phyloP scores from a whole-genome alignment of 1,284 basidiomycete genomes.

The Ustilago vetiveriae region DNA sequence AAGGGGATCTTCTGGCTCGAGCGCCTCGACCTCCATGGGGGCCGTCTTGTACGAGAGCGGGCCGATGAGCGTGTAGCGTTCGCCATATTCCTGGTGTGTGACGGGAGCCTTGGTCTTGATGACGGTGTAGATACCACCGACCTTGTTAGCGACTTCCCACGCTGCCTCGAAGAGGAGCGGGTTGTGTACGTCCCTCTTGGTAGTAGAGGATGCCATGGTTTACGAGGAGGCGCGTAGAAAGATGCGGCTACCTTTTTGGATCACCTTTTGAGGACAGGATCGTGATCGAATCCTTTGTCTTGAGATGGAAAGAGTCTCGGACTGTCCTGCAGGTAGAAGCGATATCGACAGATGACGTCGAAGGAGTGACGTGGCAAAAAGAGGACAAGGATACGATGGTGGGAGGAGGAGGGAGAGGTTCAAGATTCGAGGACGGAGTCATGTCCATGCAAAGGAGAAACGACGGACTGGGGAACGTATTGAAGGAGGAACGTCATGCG shows the following conservation, averaged over 20 bases:
- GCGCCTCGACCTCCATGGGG: constrained; percentile 95
- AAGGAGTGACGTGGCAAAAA: too few species aligned
- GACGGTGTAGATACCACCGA: constrained; percentile 98
- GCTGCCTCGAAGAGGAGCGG: constrained; percentile 63
- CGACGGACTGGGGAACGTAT: too few species aligned
- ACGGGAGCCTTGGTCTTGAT: constrained; percentile 99
- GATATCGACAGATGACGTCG: too few species aligned
- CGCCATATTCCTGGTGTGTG: constrained; percentile 77
- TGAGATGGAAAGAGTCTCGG: too few species aligned
- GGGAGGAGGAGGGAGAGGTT: too few species aligned
- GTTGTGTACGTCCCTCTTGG: constrained; percentile 59
- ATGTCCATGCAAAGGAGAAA: too few species aligned
- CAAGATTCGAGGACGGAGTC: too few species aligned
- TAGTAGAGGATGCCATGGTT: constrained; percentile 21
- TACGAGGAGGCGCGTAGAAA: constrained; percentile 1
- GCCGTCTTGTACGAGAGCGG: constrained; percentile 95
- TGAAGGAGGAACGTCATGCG: too few species aligned
- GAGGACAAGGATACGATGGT: too few species aligned
- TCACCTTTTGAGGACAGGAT: not conserved
- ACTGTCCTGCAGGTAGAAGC: too few species aligned
- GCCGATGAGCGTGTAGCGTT: constrained; percentile 89
- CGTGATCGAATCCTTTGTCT: not conserved
- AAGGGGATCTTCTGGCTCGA: constrained; percentile 74
- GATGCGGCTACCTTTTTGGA: not conserved
- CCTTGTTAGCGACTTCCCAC: constrained; percentile 69